Evolutionary conservation across 805 yeast species (phyloP), one percentile per base, ranked within the genome.

Genomic region (Zygosaccharomyces lentus): DNA sequence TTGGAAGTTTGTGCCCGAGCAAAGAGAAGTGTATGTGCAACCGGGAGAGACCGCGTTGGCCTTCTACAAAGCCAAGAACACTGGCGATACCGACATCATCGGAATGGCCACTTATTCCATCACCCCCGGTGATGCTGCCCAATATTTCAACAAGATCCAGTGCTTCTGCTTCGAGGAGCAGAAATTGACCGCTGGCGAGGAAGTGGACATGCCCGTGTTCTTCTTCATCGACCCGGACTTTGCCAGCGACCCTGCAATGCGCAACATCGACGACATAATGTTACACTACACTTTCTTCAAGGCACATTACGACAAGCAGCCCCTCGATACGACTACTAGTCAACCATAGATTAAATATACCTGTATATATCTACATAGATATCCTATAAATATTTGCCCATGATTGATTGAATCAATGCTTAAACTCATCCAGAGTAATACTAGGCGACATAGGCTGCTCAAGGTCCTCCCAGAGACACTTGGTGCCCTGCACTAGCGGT

Each of bases 51-150:
- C 99, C 2, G 99, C 99, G 0, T 71, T 93, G 49, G 97, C 96
- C 0, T 93, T 93, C 64, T 93, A 88, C 71, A 85, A 82, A 65
- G 99, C 99, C 19, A 86, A 82, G 65, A 93, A 93, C 62, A 72
- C 72, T 49, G 80, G 96, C 36, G 82, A 83, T 49, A 86, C 86
- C 57, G 98, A 93, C 63, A 87, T 93, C 36, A 87, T 93, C 43
- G 99, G 99, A 6, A 93, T 93, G 96, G 99, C 99, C 2, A 93
- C 99, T 0, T 93, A 93, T 65, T 84, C 96, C 4, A 96, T 93
- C 40, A 80, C 96, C 0, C 99, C 99, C 0, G 97, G 93, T 55
- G 91, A 87, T 57, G 96, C 93, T 6, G 96, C 98, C 0, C 96
- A 88, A 4, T 93, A 91, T 67, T 93, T 93, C 72, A 88, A 88